A percentile compares a stretch with the other conserved stretches of the same genome.
phyloP scores from a whole-genome alignment of 129 eudicot genomes.

The Daucus carota region DH1_v3.0 NC_030385.2:30958001-30958500 shows the following conservation, averaged over 20 bases:
- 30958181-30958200: slow-evolving; percentile 47
- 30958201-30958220: slow-evolving; percentile 31
- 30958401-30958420: slow-evolving; percentile 34
- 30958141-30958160: slow-evolving; percentile 67
- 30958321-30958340: slow-evolving; percentile 34
- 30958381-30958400: slow-evolving; percentile 52
- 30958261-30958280: slow-evolving; percentile 33
- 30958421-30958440: slow-evolving; percentile 30
- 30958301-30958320: slow-evolving; percentile 66
- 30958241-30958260: slow-evolving; percentile 34
- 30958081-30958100: slow-evolving; percentile 12
- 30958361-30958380: slow-evolving; percentile 72
- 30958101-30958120: slow-evolving; percentile 1
- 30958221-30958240: slow-evolving; percentile 29
- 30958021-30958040: slow-evolving; percentile 35
- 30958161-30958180: slow-evolving; percentile 38
- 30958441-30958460: slow-evolving; percentile 28
- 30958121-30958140: slow-evolving; percentile 28
- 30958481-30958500: slow-evolving; percentile 25
- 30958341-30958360: slow-evolving; percentile 47
- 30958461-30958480: slow-evolving; percentile 41
- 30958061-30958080: slow-evolving; percentile 5
- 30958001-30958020: slow-evolving; percentile 24
- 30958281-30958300: slow-evolving; percentile 33
- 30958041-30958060: slow-evolving; percentile 28